A percentile compares a stretch with the other conserved stretches of the same genome.
phyloP scores from a whole-genome alignment of 805 yeast genomes.

The fission yeast (Schizosaccharomyces pombe) region DNA sequence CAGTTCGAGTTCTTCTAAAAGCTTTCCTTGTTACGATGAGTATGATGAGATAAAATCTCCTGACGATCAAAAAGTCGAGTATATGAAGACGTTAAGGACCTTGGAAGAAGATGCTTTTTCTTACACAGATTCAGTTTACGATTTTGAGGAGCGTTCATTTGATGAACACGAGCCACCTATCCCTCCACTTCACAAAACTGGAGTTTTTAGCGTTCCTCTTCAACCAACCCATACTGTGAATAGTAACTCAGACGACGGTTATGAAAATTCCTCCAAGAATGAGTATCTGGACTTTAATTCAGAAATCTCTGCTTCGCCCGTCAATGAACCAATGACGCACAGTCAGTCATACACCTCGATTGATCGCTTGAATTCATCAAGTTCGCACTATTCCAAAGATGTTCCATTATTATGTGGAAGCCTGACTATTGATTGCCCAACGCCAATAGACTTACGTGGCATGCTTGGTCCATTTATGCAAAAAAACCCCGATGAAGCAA shows the following conservation, averaged over 20 bases:
- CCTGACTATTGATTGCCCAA: conserved; percentile 71
- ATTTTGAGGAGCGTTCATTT: background rate
- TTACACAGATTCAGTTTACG: background rate
- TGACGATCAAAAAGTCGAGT: background rate
- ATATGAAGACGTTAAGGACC: background rate
- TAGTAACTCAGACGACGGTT: background rate
- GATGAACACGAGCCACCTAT: background rate
- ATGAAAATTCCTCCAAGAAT: too few relatives aligned
- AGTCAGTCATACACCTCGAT: too few relatives aligned
- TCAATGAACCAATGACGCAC: too few relatives aligned
- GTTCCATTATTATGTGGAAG: conserved; percentile 49
- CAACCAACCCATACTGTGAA: background rate
- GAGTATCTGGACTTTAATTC: too few relatives aligned
- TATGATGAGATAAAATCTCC: too few relatives aligned
- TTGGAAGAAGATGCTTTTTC: background rate
- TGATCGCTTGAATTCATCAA: too few relatives aligned
- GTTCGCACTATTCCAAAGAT: too few relatives aligned
- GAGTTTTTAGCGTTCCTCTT: background rate
- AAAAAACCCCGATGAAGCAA: conserved; percentile 33
- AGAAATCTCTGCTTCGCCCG: too few relatives aligned
- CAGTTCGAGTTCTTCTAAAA: too few relatives aligned
- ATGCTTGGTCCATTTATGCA: conserved; percentile 18
- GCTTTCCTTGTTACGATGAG: too few relatives aligned
- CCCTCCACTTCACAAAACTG: background rate
- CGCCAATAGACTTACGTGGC: conserved; percentile 37